Percentiles rank a stretch among this genome's conserved stretches.
Evolutionary conservation across 2,329 filamentous ascomycete genomes (phyloP).

Genomic region (Sodiomyces alkalinus): DNA sequence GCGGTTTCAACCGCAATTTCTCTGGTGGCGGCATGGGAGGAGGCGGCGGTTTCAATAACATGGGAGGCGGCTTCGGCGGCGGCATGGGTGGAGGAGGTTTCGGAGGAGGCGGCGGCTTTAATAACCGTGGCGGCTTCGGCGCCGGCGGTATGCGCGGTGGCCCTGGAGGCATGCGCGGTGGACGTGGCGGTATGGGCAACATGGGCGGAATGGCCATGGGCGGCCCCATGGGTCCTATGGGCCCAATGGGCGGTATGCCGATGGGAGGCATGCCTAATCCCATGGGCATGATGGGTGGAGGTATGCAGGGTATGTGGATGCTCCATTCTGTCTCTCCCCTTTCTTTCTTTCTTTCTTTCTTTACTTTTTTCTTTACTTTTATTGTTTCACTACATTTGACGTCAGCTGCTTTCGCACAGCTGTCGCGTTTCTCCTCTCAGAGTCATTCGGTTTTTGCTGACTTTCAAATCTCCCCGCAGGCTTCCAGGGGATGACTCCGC

Average conservation of each 20-base stretch:
- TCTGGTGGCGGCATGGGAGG: constrained; percentile 24
- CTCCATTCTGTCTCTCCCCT: neutral
- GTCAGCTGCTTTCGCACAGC: too few relatives aligned
- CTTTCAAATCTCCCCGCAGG: constrained; percentile 21
- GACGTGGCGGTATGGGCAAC: constrained; percentile 30
- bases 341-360: neutral
- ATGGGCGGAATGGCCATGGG: constrained; percentile 32
- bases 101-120: constrained; percentile 27
- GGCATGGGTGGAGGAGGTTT: constrained; percentile 36
- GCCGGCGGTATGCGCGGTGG: constrained; percentile 32
- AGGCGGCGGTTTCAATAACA: constrained; percentile 25
- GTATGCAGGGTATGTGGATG: constrained; percentile 35
- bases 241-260: constrained; percentile 31
- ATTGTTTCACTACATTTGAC: too few relatives aligned
- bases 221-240: too few relatives aligned
- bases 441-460: neutral
- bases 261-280: constrained; percentile 34
- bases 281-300: constrained; percentile 36
- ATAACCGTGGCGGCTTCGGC: constrained; percentile 28
- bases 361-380: too few relatives aligned
- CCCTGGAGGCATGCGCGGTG: constrained; percentile 20
- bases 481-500: constrained; percentile 53
- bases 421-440: neutral
- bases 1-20: constrained; percentile 24
- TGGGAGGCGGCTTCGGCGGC: constrained; percentile 32